Percentiles rank a stretch among this genome's conserved stretches.
Conservation (phyloP, 352 stramenopile genomes). For the Peronospora tabacina region DNA sequence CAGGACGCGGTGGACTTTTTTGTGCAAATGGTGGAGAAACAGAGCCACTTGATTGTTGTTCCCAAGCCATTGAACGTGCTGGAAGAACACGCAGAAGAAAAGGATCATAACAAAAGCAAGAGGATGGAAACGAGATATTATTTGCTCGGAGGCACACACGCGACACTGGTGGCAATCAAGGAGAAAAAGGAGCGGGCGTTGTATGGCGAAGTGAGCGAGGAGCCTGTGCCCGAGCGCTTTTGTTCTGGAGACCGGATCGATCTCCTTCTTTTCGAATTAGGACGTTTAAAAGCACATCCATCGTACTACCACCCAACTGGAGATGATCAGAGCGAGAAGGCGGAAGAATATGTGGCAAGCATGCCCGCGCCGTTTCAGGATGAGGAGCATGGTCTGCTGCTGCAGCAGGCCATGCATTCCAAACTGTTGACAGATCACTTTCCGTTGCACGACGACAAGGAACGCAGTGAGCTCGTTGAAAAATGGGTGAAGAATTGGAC, state of each 20-base stretch:
- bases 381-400: slow-evolving; percentile 55
- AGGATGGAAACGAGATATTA: slow-evolving; percentile 35
- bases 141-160: slow-evolving; percentile 42
- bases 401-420: slow-evolving; percentile 63
- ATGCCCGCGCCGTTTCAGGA: slow-evolving; percentile 55
- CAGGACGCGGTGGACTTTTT: slow-evolving; percentile 53
- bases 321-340: slow-evolving; percentile 2
- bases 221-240: slow-evolving; percentile 40
- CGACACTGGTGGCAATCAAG: slow-evolving; percentile 53
- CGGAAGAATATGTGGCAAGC: slow-evolving; percentile 2
- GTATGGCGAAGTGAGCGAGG: slow-evolving; percentile 36
- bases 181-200: slow-evolving; percentile 44
- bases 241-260: slow-evolving; percentile 70
- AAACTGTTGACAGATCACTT: slow-evolving; percentile 64
- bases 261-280: slow-evolving; percentile 64
- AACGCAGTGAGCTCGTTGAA: slow-evolving; percentile 55
- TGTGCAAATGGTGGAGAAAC: slow-evolving; percentile 48
- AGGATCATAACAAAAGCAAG: slow-evolving; percentile 15
- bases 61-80: slow-evolving; percentile 41
- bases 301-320: slow-evolving; percentile 10
- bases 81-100: slow-evolving; percentile 21
- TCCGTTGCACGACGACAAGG: slow-evolving; percentile 63
- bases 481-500: slow-evolving; percentile 73
- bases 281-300: slow-evolving; percentile 40
- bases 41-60: slow-evolving; percentile 48